These are phyloP conservation scores for Xylariaceae sp. DNA, from an alignment of 2,329 filamentous ascomycete species.

Conservation along the genomic window DNA sequence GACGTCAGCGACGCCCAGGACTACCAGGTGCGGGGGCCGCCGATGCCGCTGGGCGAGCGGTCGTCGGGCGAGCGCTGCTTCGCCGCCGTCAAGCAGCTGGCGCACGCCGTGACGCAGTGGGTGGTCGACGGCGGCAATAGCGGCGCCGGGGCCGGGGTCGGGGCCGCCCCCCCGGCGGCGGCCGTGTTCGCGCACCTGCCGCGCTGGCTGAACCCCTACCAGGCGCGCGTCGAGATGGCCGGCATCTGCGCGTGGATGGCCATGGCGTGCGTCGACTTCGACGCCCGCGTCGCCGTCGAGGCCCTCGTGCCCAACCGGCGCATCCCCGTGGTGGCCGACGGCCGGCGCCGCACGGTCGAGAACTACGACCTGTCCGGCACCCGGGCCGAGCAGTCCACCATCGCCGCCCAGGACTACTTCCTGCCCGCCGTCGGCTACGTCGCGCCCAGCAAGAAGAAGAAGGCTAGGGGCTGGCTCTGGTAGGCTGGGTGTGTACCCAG, in stretches of 20 bases:
- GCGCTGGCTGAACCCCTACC: slow-evolving; percentile 18
- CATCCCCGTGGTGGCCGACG: slow-evolving; percentile 12
- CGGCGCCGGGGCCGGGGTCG: background rate
- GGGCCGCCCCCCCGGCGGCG: background rate
- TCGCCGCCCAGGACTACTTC: slow-evolving; percentile 6
- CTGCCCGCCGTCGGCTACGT: no score
- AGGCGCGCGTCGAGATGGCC: slow-evolving; percentile 19
- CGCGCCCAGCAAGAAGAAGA: no score
- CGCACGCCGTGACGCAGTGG: slow-evolving; percentile 3
- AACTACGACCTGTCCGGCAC: slow-evolving; percentile 15
- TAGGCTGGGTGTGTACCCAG: no score
- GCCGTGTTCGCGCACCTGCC: slow-evolving; percentile 7
- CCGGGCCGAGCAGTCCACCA: background rate
- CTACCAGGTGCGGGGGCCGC: slow-evolving; percentile 5
- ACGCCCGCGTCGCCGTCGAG: slow-evolving; percentile 21
- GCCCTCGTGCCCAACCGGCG: slow-evolving; percentile 6
- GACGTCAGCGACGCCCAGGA: background rate
- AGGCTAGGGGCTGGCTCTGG: no score
- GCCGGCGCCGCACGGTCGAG: slow-evolving; percentile 6
- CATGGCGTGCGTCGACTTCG: slow-evolving; percentile 18
- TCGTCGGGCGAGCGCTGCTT: slow-evolving; percentile 22
- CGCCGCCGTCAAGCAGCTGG: slow-evolving; percentile 14
- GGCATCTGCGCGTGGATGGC: slow-evolving; percentile 21
- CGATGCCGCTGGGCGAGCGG: slow-evolving; percentile 15
- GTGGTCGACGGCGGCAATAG: background rate